Conservation (phyloP, 495 filamentous ascomycete species). For the Letharia columbiana region DNA sequence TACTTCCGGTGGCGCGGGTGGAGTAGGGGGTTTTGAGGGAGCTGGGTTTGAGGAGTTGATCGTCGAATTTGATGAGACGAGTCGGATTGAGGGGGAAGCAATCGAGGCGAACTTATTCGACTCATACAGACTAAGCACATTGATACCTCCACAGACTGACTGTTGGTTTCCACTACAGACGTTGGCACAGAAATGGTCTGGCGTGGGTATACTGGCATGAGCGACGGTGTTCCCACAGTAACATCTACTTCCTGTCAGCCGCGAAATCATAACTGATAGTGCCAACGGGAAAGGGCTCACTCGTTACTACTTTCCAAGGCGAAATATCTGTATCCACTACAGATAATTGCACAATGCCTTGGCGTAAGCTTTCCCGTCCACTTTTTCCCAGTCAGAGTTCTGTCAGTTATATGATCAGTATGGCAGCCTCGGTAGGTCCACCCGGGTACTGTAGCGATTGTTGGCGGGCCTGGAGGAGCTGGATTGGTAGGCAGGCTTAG, state of each 20-base stretch:
- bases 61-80: not conserved
- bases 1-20: not conserved
- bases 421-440: constrained; percentile 5
- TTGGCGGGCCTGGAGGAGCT: not conserved
- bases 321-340: constrained; percentile 2
- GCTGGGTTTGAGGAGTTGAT: not conserved
- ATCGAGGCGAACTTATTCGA: not conserved
- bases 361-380: not conserved
- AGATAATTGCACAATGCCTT: not conserved
- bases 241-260: not conserved
- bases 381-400: not conserved
- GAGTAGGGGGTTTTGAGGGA: not conserved
- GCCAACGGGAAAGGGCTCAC: not conserved
- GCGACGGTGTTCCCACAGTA: not conserved
- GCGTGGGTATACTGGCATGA: not conserved
- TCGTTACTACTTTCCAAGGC: not conserved
- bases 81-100: not conserved
- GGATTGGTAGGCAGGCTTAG: not conserved
- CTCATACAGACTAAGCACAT: not conserved
- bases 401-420: not conserved
- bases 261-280: not conserved
- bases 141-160: not conserved
- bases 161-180: not conserved
- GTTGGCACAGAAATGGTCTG: not conserved
- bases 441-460: not conserved